Evolutionary conservation across 805 yeast genomes (phyloP).

Genomic region (Myxozyma nipponensis): DNA sequence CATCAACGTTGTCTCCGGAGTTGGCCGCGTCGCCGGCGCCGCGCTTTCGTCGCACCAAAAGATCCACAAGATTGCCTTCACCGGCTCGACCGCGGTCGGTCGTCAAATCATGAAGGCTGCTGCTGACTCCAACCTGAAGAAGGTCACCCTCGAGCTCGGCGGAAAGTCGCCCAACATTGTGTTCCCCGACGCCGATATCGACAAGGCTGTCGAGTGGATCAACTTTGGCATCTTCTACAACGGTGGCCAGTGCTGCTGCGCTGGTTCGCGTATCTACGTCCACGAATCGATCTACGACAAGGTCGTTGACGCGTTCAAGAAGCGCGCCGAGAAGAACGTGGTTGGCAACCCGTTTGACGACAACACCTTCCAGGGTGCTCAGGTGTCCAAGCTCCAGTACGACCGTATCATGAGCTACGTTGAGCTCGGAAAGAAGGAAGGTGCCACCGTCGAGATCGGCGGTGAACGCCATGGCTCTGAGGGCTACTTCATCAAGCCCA

Average conservation of each 20-base stretch:
- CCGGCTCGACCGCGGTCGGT: conserved; percentile 93
- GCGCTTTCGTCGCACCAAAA: conserved; percentile 73
- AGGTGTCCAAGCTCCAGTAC: conserved; percentile 75
- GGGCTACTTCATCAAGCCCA: conserved; percentile 55
- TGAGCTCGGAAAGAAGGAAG: conserved; percentile 73
- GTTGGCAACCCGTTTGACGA: conserved; percentile 84
- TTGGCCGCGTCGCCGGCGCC: conserved; percentile 79
- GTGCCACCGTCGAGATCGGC: conserved; percentile 78
- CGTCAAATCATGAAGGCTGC: conserved; percentile 75
- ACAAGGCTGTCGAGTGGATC: conserved; percentile 70
- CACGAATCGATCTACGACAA: conserved; percentile 82
- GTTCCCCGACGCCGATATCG: conserved; percentile 78
- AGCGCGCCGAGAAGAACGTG: conserved; percentile 48
- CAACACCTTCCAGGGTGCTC: conserved; percentile 84
- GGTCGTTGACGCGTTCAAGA: conserved; percentile 57
- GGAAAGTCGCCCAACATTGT: conserved; percentile 94
- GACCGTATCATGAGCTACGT: conserved; percentile 74
- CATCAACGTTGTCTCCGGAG: conserved; percentile 80
- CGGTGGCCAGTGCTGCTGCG: conserved; percentile 95
- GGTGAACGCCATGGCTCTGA: conserved; percentile 71
- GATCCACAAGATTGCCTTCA: conserved; percentile 87
- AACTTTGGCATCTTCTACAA: conserved; percentile 83
- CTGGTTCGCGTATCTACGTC: conserved; percentile 86
- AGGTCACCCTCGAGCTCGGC: conserved; percentile 90
- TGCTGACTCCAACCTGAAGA: conserved; percentile 77